These are phyloP conservation scores for Gigaspora rosea DNA, from an alignment of 192 early-diverging fungal genomes.

Conservation along the genomic window DNA sequence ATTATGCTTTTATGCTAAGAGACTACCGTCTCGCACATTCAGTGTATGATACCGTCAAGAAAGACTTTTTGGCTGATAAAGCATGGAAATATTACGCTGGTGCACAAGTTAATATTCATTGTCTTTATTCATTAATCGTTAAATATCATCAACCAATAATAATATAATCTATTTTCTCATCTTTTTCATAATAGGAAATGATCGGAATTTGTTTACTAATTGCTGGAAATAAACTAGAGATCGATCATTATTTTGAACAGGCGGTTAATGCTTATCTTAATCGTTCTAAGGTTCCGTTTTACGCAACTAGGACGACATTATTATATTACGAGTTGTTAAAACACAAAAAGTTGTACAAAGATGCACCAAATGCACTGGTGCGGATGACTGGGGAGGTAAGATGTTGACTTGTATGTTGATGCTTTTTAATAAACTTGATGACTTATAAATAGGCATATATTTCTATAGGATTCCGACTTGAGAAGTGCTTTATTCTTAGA, in stretches of 20 bases:
- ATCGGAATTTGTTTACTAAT: slow-evolving; percentile 81
- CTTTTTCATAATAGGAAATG: slow-evolving; percentile 69
- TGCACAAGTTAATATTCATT: slow-evolving; percentile 48
- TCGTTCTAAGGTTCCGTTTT: slow-evolving; percentile 57
- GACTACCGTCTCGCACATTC: slow-evolving; percentile 89
- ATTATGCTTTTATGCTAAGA: slow-evolving; percentile 96
- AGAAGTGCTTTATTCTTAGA: slow-evolving; percentile 82
- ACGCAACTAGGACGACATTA: slow-evolving; percentile 72
- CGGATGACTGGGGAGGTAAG: slow-evolving; percentile 74
- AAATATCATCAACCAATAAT: not conserved
- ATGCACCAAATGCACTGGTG: slow-evolving; percentile 68
- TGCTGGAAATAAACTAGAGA: slow-evolving; percentile 48
- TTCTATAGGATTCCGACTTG: slow-evolving; percentile 68
- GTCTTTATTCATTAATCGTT: not conserved
- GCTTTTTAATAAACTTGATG: not conserved
- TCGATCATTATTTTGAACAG: slow-evolving; percentile 69
- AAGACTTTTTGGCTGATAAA: slow-evolving; percentile 81
- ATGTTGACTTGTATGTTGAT: not conserved
- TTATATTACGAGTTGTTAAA: slow-evolving; percentile 84
- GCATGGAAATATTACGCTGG: slow-evolving; percentile 78
- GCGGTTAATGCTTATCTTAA: slow-evolving; percentile 74
- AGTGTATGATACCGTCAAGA: slow-evolving; percentile 87
- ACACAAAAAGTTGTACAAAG: slow-evolving; percentile 64
- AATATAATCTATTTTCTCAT: not conserved
- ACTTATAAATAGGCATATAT: not conserved